Base-by-base conservation (phyloP, 2,329 filamentous ascomycete genomes). In the Verticillium isaacii region DNA sequence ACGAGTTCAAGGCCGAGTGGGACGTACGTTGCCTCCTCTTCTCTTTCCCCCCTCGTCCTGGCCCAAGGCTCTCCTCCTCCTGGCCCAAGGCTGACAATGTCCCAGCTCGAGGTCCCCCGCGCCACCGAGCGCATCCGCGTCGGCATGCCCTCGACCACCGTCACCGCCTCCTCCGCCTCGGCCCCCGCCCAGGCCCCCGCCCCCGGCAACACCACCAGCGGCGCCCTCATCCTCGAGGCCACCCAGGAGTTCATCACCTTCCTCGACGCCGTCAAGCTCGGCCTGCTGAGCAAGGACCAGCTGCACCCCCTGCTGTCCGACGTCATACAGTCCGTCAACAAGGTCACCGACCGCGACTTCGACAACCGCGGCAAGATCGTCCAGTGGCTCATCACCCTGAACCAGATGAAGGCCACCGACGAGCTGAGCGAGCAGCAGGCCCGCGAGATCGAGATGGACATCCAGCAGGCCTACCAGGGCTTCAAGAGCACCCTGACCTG, bases 221-320 rank as follows among this genome's bases (percentile, higher is more conserved):
- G 86, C 11, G 80, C 86, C 3, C 76, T 97, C 39, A 96, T 98
- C 62, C 80, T 96, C 52, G 89, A 94, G 66, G 95, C 95, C 1
- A 98, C 94, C 1, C 93, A 99, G 75, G 96, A 97, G 74, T 99
- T 99, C 75, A 99, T 99, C 75, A 99, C 95, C 0, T 94, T 99
- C 72, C 85, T 99, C 59, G 95, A 99, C 73, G 96, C 95, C 17
- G 84, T 99, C 69, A 93, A 93, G 73, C 86, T 99, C 60, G 93
- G 94, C 55, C 87, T 98, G 70, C 82, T 96, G 12, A 94, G 94
- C 57, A 99, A 99, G 73, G 94, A 98, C 74, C 93, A 95, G 65
- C 81, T 99, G n/a, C 96, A 99, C 72, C 95, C 95, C 3, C 81
- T 99, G 23, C 83, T 99, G 2, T 94, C 93, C 1, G 95, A 98